Percentiles rank a stretch among this genome's conserved stretches.
phyloP scores from a whole-genome alignment of 73 alveolate species.

The Paramecium sexaurelia region DNA sequence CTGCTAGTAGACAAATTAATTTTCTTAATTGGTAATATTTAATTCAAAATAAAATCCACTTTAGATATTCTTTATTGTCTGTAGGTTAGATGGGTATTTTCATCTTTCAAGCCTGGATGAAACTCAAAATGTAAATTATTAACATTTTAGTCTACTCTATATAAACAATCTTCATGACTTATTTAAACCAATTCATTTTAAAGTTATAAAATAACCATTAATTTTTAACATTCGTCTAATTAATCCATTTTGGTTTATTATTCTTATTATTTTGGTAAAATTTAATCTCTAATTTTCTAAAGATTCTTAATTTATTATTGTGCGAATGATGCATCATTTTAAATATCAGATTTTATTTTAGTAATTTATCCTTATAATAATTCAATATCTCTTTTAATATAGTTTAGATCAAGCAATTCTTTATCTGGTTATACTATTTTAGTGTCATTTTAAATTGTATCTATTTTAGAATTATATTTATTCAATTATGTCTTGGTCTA shows the following conservation, averaged over 20 bases:
- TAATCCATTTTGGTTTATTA: neutral
- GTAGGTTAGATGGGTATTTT: neutral
- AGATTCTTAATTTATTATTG: neutral
- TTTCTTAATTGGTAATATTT: neutral
- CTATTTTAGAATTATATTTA: neutral
- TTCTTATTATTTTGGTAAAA: neutral
- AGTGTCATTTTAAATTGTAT: neutral
- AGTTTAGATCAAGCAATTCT: neutral
- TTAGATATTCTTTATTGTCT: conserved; percentile 8
- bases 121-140: neutral
- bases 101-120: neutral
- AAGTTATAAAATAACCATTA: no score
- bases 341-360: neutral
- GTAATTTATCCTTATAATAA: neutral
- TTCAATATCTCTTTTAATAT: neutral
- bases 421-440: neutral
- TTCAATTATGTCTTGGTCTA: neutral
- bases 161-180: conserved; percentile 13
- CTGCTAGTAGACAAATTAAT: neutral
- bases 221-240: neutral
- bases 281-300: conserved; percentile 4
- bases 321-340: neutral
- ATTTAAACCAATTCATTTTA: neutral
- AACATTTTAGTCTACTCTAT: neutral
- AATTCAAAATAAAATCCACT: neutral